Base-by-base conservation (phyloP, 2,329 filamentous ascomycete genomes). In the Colletotrichum costaricense region DNA sequence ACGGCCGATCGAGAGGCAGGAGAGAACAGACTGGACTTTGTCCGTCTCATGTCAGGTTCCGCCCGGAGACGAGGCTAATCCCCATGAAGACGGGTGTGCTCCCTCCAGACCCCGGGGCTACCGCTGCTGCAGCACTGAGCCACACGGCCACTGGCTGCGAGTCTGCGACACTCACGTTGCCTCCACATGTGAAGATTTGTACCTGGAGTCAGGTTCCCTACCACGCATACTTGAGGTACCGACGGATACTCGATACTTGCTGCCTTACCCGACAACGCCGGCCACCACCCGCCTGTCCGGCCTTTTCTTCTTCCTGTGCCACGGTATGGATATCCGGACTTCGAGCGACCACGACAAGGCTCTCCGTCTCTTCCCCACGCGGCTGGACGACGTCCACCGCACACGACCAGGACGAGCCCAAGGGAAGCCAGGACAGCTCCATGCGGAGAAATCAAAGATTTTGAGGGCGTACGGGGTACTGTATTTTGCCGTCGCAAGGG, bases 141-240 rank as follows among this genome's bases (percentile, higher is more conserved):
- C 33, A 35, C 33, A 35, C 33, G 33, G 33, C 9, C 33, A 35
- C 33, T 35, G 56, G 35, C 52, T 26, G 49, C 59, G 58, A 63
- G 52, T 33, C 55, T 30, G 24, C 26, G 24, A 57, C 28, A n/a
- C 38, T 42, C 16, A 42, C 16, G 16, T 19, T 42, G 11, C 63
- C 54, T 64, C 49, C 52, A 56, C 38, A 59, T 59, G 54, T 70
- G 67, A 66, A 70, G 42, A 59, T 35, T 30, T 65, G 60, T 69
- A 66, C 62, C 54, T 65, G 19, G 52, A 42, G 6, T 8, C n/a
- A 22, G 11, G 62, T 19, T 11, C 30, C 19, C 42, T 49, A 49
- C 42, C 38, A 42, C 38, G 38, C 38, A 42, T 42, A 19, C 16
- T 42, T 19, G 38, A 42, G 38, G 38, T 42, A 42, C 38, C 38